These are phyloP conservation scores for Podospora pseudopauciseta DNA, from an alignment of 495 filamentous ascomycete species.

Conservation along the genomic window DNA sequence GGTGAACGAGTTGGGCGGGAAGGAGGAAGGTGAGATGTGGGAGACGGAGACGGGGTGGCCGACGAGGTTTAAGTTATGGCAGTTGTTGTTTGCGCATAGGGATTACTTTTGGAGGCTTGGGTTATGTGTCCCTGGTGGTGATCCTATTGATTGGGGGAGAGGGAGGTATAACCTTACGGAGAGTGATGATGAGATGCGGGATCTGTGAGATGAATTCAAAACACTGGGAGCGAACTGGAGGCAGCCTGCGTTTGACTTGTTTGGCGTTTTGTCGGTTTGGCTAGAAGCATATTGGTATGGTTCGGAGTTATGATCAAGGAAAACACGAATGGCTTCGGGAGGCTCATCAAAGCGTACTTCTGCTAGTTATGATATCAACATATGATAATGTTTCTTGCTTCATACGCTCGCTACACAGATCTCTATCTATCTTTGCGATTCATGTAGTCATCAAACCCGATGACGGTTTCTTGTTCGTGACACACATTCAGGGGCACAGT, in stretches of 20 bases:
- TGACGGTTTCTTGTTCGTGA: no score
- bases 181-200: constrained; percentile 13
- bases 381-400: no score
- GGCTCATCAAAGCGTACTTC: no score
- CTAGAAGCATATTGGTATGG: background rate
- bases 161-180: constrained; percentile 36
- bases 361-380: no score
- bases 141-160: constrained; percentile 63
- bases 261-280: background rate
- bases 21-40: constrained; percentile 18
- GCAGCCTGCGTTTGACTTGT: background rate
- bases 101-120: constrained; percentile 97
- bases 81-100: constrained; percentile 89
- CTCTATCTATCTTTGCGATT: no score
- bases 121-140: constrained; percentile 81
- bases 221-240: background rate
- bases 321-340: no score
- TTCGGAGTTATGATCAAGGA: no score
- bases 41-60: constrained; percentile 45
- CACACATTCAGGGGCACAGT: no score
- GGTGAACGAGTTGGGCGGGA: constrained; percentile 19
- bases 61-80: constrained; percentile 69
- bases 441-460: no score
- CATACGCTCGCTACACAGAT: no score
- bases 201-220: background rate